Evolutionary conservation across 2,329 filamentous ascomycete genomes (phyloP).

Genomic region (Xylaria sp.): DNA sequence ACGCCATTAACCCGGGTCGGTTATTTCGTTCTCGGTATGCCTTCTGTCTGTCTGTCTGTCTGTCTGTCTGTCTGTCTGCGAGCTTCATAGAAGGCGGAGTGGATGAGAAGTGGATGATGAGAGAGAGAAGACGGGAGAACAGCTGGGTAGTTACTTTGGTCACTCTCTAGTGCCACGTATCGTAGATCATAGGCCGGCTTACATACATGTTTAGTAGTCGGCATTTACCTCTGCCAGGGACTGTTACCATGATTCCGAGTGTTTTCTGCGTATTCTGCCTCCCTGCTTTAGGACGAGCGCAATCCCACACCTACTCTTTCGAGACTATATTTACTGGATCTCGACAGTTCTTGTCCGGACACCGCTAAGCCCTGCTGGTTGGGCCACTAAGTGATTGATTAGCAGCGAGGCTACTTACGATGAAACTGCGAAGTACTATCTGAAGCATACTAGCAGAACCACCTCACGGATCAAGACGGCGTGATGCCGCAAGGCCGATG

Average conservation of each 20-base stretch:
- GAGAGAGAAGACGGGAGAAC: not conserved
- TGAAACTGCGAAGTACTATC: not conserved
- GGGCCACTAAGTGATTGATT: not conserved
- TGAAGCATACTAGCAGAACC: conserved; percentile 1
- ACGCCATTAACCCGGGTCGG: conserved; percentile 4
- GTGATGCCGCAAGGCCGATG: not conserved
- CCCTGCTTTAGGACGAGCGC: not conserved
- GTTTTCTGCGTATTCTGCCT: not conserved
- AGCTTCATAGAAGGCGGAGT: not conserved
- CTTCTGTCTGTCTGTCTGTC: not conserved
- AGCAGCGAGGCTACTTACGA: not conserved
- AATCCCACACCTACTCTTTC: not conserved
- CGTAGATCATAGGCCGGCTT: not conserved
- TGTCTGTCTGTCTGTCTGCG: too few species aligned
- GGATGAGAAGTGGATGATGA: not conserved
- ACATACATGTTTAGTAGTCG: not conserved
- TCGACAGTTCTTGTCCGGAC: not conserved
- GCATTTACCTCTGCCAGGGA: not conserved
- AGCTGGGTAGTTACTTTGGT: not conserved
- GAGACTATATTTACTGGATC: not conserved
- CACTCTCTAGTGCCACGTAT: conserved; percentile 1
- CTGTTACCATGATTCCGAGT: not conserved
- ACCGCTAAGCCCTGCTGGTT: not conserved
- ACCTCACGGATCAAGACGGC: not conserved
- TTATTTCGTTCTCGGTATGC: not conserved